Base-by-base conservation (phyloP, 1,284 basidiomycete genomes). In the Cutaneotrichosporon cyanovorans region DNA sequence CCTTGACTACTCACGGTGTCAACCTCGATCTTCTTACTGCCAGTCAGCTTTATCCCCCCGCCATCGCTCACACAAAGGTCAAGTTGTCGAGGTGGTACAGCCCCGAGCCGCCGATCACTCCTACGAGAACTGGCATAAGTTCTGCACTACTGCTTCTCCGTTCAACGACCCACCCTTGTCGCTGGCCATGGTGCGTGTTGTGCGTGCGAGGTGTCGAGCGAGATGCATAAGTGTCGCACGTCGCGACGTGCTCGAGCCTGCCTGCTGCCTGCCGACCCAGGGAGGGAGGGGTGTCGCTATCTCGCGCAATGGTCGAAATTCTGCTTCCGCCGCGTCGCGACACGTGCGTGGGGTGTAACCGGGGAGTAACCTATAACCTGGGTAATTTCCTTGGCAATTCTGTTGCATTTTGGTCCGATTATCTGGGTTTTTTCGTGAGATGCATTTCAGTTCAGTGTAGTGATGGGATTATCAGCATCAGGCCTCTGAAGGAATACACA, bases 11-110 rank as follows among this genome's bases (percentile, higher is more conserved):
- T 40, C 33, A 71, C 72, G 4, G 74, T 75, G 23, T 69, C 64
- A 36, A 75, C 63, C 30, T 72, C 64, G 46, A 75, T 77, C 33
- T 79, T 76, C 62, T 83, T 78, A 25, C 86, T 87, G 51, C 44
- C 9, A 12, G 42, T 44, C 33, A 53, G 40, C 31, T n/a, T n/a
- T n/a, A n/a, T n/a, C n/a, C n/a, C n/a, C n/a, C n/a, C n/a, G n/a
- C n/a, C n/a, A n/a, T n/a, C n/a, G 32, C 36, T 37, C 33, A 87
- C 85, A 90, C 75, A 48, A 83, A 77, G 22, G 81, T 86, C 42
- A 95, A 75, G 71, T 91, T 90, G 68, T 92, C 85, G 41, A 95
- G 77, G 69, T 91, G 82, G 75, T 93, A 95, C 22, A 90, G 70
- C 3, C 87, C 87, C 54, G 83, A 87, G 20, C 87, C 87, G 21